Percentiles rank a stretch among this genome's conserved stretches.
These are phyloP conservation scores for Serendipita vermifera DNA, from an alignment of 768 basidiomycete genomes.

Conservation along the genomic window DNA sequence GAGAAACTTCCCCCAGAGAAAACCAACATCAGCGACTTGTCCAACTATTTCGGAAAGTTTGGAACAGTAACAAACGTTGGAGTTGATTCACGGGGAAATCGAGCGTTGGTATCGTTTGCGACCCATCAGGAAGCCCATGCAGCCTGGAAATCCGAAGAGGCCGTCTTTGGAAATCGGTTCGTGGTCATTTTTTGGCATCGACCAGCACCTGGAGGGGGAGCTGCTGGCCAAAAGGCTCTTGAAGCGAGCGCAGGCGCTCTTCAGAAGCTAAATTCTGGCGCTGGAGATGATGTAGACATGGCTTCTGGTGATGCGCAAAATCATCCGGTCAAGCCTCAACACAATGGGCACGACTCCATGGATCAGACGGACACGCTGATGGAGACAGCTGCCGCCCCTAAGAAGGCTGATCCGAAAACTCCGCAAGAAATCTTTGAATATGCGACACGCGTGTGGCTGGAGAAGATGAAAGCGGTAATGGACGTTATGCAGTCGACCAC, in stretches of 20 bases:
- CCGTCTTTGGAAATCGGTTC: constrained; percentile 89
- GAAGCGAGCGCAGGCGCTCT: constrained; percentile 70
- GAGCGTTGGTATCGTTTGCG: constrained; percentile 80
- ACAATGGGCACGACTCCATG: background rate
- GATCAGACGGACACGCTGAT: constrained; percentile 12
- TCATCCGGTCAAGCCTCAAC: constrained; percentile 19
- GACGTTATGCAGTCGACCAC: background rate
- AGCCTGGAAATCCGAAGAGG: constrained; percentile 88
- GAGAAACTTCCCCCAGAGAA: constrained; percentile 87
- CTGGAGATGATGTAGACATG: background rate
- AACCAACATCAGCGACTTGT: constrained; percentile 62
- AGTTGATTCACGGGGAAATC: constrained; percentile 56
- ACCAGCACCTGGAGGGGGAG: constrained; percentile 84
- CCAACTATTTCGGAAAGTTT: constrained; percentile 83
- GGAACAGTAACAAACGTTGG: constrained; percentile 88
- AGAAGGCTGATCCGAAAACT: background rate
- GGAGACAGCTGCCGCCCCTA: constrained; percentile 15
- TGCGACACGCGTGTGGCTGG: background rate
- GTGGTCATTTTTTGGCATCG: constrained; percentile 95
- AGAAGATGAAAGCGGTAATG: constrained; percentile 8
- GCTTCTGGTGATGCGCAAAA: background rate
- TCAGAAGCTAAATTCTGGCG: constrained; percentile 37
- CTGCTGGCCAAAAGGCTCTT: constrained; percentile 58
- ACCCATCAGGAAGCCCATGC: constrained; percentile 71
- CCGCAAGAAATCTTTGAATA: constrained; percentile 7